phyloP scores from a whole-genome alignment of 2,329 filamentous ascomycete species.

The Tolypocladium sp. region DNA sequence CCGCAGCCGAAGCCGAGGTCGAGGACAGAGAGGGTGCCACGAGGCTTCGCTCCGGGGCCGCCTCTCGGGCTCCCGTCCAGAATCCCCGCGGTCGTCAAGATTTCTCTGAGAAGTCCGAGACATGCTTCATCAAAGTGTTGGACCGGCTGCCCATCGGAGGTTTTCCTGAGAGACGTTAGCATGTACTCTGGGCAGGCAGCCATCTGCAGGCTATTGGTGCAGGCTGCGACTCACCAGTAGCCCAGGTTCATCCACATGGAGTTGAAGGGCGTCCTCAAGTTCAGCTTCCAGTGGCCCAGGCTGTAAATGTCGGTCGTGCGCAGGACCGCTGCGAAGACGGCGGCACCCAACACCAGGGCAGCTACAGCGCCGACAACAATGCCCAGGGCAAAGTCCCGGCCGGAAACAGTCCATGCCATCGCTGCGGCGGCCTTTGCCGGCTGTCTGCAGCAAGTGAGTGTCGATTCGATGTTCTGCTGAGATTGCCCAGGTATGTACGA shows the following conservation, averaged over 20 bases:
- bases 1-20: conserved; percentile 52
- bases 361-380: conserved; percentile 16
- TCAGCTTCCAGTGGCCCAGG: conserved; percentile 47
- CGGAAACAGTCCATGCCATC: conserved; percentile 3
- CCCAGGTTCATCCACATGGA: conserved; percentile 59
- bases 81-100: conserved; percentile 34
- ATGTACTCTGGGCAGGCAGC: neutral
- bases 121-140: conserved; percentile 35
- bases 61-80: conserved; percentile 8
- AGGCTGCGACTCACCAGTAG: conserved; percentile 38
- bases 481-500: no score
- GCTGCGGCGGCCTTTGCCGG: neutral
- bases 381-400: conserved; percentile 17
- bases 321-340: conserved; percentile 10
- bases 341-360: conserved; percentile 7
- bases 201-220: neutral
- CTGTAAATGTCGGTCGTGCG: conserved; percentile 30
- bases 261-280: conserved; percentile 32
- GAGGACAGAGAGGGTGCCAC: conserved; percentile 25
- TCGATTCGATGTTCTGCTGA: neutral
- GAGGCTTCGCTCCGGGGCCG: neutral
- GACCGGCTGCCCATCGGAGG: conserved; percentile 16
- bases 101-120: conserved; percentile 35
- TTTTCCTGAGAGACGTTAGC: conserved; percentile 15
- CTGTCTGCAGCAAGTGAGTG: neutral